Evolutionary conservation across 768 basidiomycete species (phyloP).

Genomic region (Lactifluus volemus): DNA sequence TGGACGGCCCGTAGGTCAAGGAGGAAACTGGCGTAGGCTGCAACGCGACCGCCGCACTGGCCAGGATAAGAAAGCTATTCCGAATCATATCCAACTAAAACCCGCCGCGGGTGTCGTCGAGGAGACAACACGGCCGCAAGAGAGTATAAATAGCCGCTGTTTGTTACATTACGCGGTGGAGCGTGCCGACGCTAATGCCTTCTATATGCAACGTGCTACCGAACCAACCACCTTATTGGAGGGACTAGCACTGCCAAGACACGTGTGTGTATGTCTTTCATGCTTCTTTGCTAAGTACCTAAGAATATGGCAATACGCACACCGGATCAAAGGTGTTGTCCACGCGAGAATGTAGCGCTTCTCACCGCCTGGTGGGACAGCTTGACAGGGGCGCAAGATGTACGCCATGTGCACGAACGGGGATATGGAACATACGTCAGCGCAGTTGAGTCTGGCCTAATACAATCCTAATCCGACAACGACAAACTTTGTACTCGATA

Average conservation of each 20-base stretch:
- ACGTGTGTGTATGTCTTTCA: too few species aligned
- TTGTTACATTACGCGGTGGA: too few species aligned
- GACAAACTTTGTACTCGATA: background rate
- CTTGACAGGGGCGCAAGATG: too few species aligned
- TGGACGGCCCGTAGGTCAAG: constrained; percentile 29
- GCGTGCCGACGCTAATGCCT: too few species aligned
- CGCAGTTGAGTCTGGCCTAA: background rate
- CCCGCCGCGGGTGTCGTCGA: background rate
- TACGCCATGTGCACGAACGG: background rate
- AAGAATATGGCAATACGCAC: too few species aligned
- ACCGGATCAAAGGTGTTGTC: too few species aligned
- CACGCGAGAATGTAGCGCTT: too few species aligned
- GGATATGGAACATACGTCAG: background rate
- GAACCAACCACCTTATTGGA: too few species aligned
- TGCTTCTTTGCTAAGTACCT: too few species aligned
- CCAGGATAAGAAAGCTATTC: background rate
- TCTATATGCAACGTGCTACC: background rate
- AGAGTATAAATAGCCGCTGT: background rate
- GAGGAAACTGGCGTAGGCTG: background rate
- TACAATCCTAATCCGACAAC: background rate
- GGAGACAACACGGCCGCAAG: background rate
- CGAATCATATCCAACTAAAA: background rate
- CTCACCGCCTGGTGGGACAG: too few species aligned
- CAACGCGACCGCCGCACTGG: constrained; percentile 3
- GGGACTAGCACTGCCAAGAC: too few species aligned